phyloP scores from a whole-genome alignment of 257 asterid species.

The Solanum piurae region DNA sequence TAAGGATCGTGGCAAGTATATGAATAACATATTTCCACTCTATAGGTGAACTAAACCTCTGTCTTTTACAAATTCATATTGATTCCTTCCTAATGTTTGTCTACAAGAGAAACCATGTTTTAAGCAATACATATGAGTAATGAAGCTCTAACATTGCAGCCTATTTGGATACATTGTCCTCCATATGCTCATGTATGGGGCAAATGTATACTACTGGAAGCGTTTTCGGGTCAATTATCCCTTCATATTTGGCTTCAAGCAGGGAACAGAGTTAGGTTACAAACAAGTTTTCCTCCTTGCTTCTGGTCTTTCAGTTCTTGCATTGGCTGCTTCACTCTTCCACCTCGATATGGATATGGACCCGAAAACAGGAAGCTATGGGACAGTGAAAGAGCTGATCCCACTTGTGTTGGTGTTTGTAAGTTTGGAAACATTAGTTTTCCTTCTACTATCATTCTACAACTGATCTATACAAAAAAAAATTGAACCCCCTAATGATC shows the following conservation, averaged over 20 bases:
- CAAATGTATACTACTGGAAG: slow-evolving; percentile 63
- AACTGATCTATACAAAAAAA: neutral
- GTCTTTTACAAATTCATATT: neutral
- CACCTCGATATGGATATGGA: slow-evolving; percentile 82
- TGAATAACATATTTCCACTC: slow-evolving; percentile 72
- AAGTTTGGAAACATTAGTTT: slow-evolving; percentile 12
- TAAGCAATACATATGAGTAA: neutral
- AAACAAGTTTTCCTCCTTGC: slow-evolving; percentile 69
- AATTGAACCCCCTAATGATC: neutral
- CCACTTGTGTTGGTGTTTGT: slow-evolving; percentile 52
- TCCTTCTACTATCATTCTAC: neutral
- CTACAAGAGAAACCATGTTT: neutral
- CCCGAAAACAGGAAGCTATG: slow-evolving; percentile 20
- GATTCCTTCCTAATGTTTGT: neutral
- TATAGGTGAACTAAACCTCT: slow-evolving; percentile 37
- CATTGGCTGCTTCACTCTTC: slow-evolving; percentile 56
- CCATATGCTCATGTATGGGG: slow-evolving; percentile 62
- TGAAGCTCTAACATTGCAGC: slow-evolving; percentile 22
- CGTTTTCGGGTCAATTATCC: slow-evolving; percentile 61
- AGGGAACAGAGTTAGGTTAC: slow-evolving; percentile 65
- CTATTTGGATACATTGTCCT: slow-evolving; percentile 57
- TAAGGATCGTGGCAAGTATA: slow-evolving; percentile 33
- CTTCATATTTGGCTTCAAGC: slow-evolving; percentile 64
- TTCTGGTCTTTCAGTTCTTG: slow-evolving; percentile 58
- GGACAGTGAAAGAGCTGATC: slow-evolving; percentile 46